Evolutionary conservation across 1,284 basidiomycete genomes (phyloP).

Genomic region (Apiotrichum veenhuisii): DNA sequence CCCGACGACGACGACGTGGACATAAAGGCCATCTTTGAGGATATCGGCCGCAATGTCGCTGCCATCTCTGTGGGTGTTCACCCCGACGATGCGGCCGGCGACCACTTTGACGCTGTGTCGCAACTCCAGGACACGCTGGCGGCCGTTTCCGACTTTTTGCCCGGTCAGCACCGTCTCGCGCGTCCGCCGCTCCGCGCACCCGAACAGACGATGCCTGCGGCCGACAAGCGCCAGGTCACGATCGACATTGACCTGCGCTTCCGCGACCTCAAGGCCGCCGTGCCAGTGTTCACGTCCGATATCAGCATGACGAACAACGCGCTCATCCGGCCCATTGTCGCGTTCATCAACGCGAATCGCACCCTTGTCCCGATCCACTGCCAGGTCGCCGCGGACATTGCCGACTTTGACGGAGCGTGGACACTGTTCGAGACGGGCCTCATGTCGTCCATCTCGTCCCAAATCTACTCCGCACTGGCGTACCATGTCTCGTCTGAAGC

Average conservation of each 20-base stretch:
- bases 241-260: constrained; percentile 95
- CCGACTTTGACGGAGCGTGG: constrained; percentile 83
- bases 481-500: constrained; percentile 78
- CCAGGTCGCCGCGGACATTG: constrained; percentile 70
- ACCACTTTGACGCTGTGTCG: constrained; percentile 23
- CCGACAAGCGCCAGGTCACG: constrained; percentile 53
- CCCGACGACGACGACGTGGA: constrained; percentile 64
- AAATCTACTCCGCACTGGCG: constrained; percentile 82
- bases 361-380: constrained; percentile 89
- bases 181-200: constrained; percentile 82
- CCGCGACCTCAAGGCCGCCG: constrained; percentile 90
- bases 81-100: constrained; percentile 28
- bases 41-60: constrained; percentile 80
- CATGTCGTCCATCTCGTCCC: constrained; percentile 41
- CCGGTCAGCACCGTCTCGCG: constrained; percentile 79
- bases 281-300: constrained; percentile 83
- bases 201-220: constrained; percentile 28
- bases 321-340: constrained; percentile 93
- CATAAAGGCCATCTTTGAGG: constrained; percentile 83
- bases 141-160: constrained; percentile 61
- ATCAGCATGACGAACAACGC: constrained; percentile 90
- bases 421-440: constrained; percentile 54
- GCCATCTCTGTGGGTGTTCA: constrained; percentile 48
- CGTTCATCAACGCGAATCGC: constrained; percentile 94
- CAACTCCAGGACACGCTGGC: constrained; percentile 53